Base-by-base conservation (phyloP, 2,329 filamentous ascomycete species). In the Botrytis galanthina region DNA sequence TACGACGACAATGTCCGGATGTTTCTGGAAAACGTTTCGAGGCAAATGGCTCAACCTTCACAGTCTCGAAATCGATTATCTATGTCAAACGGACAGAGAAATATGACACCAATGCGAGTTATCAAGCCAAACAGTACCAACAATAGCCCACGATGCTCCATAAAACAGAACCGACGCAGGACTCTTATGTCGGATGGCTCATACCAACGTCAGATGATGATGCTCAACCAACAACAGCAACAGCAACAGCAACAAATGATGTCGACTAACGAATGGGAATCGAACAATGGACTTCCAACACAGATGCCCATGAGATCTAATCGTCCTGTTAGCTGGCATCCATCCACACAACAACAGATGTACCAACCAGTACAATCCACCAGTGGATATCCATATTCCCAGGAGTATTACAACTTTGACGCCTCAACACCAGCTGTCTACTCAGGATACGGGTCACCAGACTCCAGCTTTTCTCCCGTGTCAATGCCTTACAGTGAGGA, bases 311-410 rank as follows among this genome's bases (percentile, higher is more conserved):
- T 69, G 42, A 74, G 83, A 79, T 82, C 85, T 57, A 82, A 83
- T 70, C 87, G 92, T 60, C 92, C 92, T 9, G 84, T 93, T 63
- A 94, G 92, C 84, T 94, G 92, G 92, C 92, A 94, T 80, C 91
- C 92, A 4, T 87, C 88, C 35, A 88, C 90, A 16, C 85, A 88
- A 73, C 78, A 80, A 73, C 73, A 71, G 73, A 78, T 82, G 73
- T 82, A 79, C 48, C 82, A 82, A 73, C 79, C 79, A 84, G 70
- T 79, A 81, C 77, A 77, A 61, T 73, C 72, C 57, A 48, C 84
- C 83, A 67, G 83, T 83, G 73, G n/a, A 84, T 85, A 42, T 46
- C 70, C 82, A 85, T 74, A 76, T 44, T 59, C 72, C 39, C 70
- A 75, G 35, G 75, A 78, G 16, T 76, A 72, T 39, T 76, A 75